Evolutionary conservation across 2,329 filamentous ascomycete species (phyloP).

Genomic region (Sclerotinia spermophila): DNA sequence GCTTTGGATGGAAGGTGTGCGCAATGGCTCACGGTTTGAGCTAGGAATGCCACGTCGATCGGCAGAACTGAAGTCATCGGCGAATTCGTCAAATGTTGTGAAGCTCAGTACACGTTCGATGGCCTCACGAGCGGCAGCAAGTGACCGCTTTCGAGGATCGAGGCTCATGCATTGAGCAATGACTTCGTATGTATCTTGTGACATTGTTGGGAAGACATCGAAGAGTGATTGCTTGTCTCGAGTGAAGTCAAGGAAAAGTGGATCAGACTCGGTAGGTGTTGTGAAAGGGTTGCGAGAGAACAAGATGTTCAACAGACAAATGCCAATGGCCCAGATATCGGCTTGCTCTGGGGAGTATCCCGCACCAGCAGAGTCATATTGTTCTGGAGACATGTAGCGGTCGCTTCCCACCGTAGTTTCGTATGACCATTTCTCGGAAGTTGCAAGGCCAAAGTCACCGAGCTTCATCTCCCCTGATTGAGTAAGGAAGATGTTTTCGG

Average conservation of each 20-base stretch:
- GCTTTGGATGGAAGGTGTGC: constrained; percentile 91
- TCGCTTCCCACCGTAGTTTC: constrained; percentile 95
- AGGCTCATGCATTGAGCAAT: constrained; percentile 86
- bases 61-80: constrained; percentile 90
- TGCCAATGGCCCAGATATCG: constrained; percentile 95
- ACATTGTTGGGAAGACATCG: constrained; percentile 98
- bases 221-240: constrained; percentile 94
- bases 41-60: constrained; percentile 75
- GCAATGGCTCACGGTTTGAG: constrained; percentile 89
- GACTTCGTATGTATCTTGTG: constrained; percentile 94
- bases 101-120: constrained; percentile 81
- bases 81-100: constrained; percentile 84
- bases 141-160: constrained; percentile 83
- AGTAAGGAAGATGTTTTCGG: constrained; percentile 96
- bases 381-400: constrained; percentile 98
- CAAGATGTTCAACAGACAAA: constrained; percentile 92
- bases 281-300: constrained; percentile 97
- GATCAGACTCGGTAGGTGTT: constrained; percentile 83
- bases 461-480: constrained; percentile 89
- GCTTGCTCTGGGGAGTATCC: constrained; percentile 93
- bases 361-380: constrained; percentile 82
- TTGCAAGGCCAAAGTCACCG: constrained; percentile 92
- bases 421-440: constrained; percentile 82
- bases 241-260: constrained; percentile 88
- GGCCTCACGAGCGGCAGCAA: constrained; percentile 72